Percentiles rank a stretch among this genome's conserved stretches.
These are phyloP conservation scores for Dacryopinax primogenitus DNA, from an alignment of 768 basidiomycete species.

Conservation along the genomic window DNA sequence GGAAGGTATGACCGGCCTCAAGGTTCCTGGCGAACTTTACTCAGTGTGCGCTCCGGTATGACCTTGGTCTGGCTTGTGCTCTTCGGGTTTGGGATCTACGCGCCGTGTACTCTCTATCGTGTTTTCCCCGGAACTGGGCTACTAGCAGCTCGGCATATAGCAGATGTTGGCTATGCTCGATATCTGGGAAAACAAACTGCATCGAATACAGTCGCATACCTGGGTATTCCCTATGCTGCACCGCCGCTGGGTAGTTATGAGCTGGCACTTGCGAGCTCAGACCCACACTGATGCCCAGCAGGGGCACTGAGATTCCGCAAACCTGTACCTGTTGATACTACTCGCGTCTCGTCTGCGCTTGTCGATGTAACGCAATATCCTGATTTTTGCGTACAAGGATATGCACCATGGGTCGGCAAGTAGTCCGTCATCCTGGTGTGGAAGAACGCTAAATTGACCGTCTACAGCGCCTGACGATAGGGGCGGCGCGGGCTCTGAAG, in stretches of 20 bases:
- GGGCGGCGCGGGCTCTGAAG: slow-evolving; percentile 53
- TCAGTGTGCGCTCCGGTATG: background rate
- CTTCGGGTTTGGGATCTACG: background rate
- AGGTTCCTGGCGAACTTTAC: background rate
- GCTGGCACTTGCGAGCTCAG: too few relatives aligned
- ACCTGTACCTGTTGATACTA: slow-evolving; percentile 40
- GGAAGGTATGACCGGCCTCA: background rate
- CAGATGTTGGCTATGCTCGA: slow-evolving; percentile 46
- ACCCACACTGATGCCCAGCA: background rate
- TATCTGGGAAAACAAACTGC: slow-evolving; percentile 43
- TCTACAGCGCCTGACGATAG: slow-evolving; percentile 36
- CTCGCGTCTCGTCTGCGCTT: slow-evolving; percentile 25
- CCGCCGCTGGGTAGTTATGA: slow-evolving; percentile 25
- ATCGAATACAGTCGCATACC: slow-evolving; percentile 43
- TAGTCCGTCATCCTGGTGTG: background rate
- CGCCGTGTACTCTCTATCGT: background rate
- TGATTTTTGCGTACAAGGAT: slow-evolving; percentile 47
- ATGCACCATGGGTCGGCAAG: slow-evolving; percentile 28
- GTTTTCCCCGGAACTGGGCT: background rate
- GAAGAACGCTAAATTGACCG: background rate
- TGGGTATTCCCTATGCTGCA: slow-evolving; percentile 33
- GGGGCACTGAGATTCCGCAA: slow-evolving; percentile 29
- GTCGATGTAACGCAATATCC: slow-evolving; percentile 45
- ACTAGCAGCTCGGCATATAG: slow-evolving; percentile 14
- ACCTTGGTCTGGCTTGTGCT: background rate